Base-by-base conservation (phyloP, 768 basidiomycete genomes). In the Pleurotus salmoneostramineus region DNA sequence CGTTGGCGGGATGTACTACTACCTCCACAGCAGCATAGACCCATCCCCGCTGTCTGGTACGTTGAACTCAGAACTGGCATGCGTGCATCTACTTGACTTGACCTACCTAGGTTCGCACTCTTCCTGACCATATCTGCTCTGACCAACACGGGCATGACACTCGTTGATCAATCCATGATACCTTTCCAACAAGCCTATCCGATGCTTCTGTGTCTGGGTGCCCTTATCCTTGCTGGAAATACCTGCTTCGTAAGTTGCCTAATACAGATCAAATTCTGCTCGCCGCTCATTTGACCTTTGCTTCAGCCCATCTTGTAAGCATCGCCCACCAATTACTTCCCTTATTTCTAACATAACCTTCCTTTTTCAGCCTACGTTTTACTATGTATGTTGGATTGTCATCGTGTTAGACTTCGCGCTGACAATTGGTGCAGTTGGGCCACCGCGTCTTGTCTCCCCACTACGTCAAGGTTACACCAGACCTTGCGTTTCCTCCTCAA, bases 401-500 rank as follows among this genome's bases (percentile, higher is more conserved):
- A 17, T 15, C 45, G 43, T 32, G 37, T 17, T 42, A 33, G 21
- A 36, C 17, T 40, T 44, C 21, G 21, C 21, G 21, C 21, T 27
- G 7, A 36, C 14, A 35, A 42, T 52, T 21, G n/a, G 34, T 52
- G 31, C 66, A 97, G 94, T 58, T 98, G 93, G 93, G 69, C 70
- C 3, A 64, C 88, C 37, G 78, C 83, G 10, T 91, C 88, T 67
- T 45, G 83, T 4, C 78, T 88, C 15, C 83, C 84, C 5, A 64
- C 64, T 1, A 65, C 69, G 0, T 92, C 91, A 12, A 81, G 83
- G 0, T 65, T 85, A 0, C 73, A 84, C 50, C 92, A 95, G 71
- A 93, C 93, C 0, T 75, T 97, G 1, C 87, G 86, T 57, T 98
- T 98, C 69, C 82, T 98, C 7, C 81, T 98, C 8, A 93, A 97